A percentile compares a stretch with the other conserved stretches of the same genome.
Conservation (phyloP, 2,329 filamentous ascomycete species). For the Ophiostoma montium region DNA sequence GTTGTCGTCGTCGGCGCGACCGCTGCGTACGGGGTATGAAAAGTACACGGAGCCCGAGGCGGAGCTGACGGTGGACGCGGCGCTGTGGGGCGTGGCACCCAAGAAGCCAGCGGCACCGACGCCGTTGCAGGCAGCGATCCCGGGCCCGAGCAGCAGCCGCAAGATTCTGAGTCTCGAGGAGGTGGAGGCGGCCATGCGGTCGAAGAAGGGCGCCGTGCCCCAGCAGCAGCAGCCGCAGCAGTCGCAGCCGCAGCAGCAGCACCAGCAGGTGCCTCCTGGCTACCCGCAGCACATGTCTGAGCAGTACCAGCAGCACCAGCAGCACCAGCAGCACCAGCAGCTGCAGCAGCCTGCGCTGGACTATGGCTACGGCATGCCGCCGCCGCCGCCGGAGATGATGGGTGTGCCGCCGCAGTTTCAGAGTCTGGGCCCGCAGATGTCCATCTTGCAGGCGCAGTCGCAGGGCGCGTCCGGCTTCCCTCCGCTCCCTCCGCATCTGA, state of each 20-base stretch:
- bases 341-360: no score
- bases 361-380: conserved; percentile 7
- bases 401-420: conserved; percentile 1
- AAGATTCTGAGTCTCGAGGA: conserved; percentile 96
- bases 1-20: conserved; percentile 39
- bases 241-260: conserved; percentile 18
- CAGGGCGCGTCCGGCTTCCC: conserved; percentile 23
- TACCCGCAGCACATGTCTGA: conserved; percentile 17
- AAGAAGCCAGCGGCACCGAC: conserved; percentile 31
- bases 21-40: conserved; percentile 73
- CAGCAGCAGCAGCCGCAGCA: conserved; percentile 18
- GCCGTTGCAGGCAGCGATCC: conserved; percentile 17
- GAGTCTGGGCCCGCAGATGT: conserved; percentile 29
- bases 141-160: conserved; percentile 27
- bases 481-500: conserved; percentile 15
- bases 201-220: conserved; percentile 36
- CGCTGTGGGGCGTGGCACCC: conserved; percentile 73
- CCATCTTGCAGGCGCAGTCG: conserved; percentile 39
- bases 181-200: conserved; percentile 84
- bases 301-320: conserved; percentile 15
- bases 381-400: conserved; percentile 8
- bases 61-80: conserved; percentile 83
- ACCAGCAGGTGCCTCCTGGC: conserved; percentile 12
- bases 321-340: conserved; percentile 15
- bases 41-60: conserved; percentile 81